Evolutionary conservation across 129 eudicot genomes (phyloP).

Genomic region (Rutidosis leptorrhynchoides): DNA sequence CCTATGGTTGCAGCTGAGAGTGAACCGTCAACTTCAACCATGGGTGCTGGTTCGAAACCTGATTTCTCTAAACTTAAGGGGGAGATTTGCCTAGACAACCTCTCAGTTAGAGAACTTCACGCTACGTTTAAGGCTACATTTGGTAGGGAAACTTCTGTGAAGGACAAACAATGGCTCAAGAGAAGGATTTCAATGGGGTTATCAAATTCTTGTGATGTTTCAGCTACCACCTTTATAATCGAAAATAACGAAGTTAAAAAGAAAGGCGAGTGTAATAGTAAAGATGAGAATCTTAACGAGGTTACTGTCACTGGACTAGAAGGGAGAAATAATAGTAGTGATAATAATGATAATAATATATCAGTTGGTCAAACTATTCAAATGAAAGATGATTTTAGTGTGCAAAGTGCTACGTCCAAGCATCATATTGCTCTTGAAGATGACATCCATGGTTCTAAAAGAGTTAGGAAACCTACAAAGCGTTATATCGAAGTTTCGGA

Average conservation of each 20-base stretch:
- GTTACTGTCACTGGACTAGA: conserved; percentile 30
- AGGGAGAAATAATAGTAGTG: conserved; percentile 29
- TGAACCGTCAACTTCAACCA: conserved; percentile 41
- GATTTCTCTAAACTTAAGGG: conserved; percentile 81
- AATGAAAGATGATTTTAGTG: conserved; percentile 33
- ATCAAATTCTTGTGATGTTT: conserved; percentile 85
- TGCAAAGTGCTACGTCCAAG: conserved; percentile 31
- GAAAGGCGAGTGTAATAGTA: conserved; percentile 37
- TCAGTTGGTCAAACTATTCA: conserved; percentile 29
- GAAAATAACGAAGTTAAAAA: conserved; percentile 53
- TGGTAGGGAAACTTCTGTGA: conserved; percentile 93
- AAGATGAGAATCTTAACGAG: conserved; percentile 26
- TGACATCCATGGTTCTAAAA: conserved; percentile 52
- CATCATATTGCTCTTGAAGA: conserved; percentile 46
- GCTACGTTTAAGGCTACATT: conserved; percentile 92
- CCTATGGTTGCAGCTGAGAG: conserved; percentile 32
- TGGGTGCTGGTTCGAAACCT: conserved; percentile 49
- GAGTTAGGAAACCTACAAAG: conserved; percentile 91
- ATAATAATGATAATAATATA: conserved; percentile 26
- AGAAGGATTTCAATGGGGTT: conserved; percentile 93
- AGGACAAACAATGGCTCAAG: conserved; percentile 97
- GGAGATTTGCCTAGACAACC: conserved; percentile 68
- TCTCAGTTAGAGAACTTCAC: conserved; percentile 87
- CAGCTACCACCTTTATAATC: conserved; percentile 60
- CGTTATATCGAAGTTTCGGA: conserved; percentile 92